These are phyloP conservation scores for Dactylonectria estremocensis DNA, from an alignment of 2,329 filamentous ascomycete genomes.

Conservation along the genomic window DNA sequence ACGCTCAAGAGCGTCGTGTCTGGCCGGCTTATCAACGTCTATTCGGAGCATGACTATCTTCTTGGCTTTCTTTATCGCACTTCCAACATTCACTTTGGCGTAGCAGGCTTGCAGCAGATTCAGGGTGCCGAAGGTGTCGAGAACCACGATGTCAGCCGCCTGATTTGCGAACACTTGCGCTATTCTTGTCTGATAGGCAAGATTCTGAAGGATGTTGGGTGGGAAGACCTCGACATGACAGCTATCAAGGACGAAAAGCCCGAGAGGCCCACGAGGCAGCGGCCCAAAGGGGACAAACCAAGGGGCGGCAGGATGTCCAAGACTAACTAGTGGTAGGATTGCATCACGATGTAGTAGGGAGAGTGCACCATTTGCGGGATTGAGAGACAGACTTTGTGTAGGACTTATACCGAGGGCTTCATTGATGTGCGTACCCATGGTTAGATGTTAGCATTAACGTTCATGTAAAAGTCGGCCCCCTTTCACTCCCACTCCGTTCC, in stretches of 20 bases:
- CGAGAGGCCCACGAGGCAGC: no score
- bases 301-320: conserved; percentile 22
- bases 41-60: conserved; percentile 88
- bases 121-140: conserved; percentile 76
- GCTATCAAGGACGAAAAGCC: conserved; percentile 46
- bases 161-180: conserved; percentile 78
- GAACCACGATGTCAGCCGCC: conserved; percentile 76
- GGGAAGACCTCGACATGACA: conserved; percentile 73
- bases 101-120: conserved; percentile 86
- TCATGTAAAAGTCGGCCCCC: conserved; percentile 23
- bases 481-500: conserved; percentile 24
- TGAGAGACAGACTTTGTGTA: conserved; percentile 36
- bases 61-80: conserved; percentile 90
- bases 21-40: conserved; percentile 92
- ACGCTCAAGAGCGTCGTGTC: conserved; percentile 83
- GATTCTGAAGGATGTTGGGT: conserved; percentile 77
- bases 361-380: neutral
- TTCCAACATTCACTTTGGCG: conserved; percentile 84
- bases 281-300: neutral
- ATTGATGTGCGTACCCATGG: conserved; percentile 30
- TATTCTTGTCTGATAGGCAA: conserved; percentile 78
- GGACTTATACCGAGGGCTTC: conserved; percentile 39
- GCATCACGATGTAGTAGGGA: conserved; percentile 12
- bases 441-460: conserved; percentile 32
- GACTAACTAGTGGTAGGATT: conserved; percentile 23